These are phyloP conservation scores for Saprolegnia parasitica DNA, from an alignment of 352 stramenopile species.

Conservation along the genomic window DNA sequence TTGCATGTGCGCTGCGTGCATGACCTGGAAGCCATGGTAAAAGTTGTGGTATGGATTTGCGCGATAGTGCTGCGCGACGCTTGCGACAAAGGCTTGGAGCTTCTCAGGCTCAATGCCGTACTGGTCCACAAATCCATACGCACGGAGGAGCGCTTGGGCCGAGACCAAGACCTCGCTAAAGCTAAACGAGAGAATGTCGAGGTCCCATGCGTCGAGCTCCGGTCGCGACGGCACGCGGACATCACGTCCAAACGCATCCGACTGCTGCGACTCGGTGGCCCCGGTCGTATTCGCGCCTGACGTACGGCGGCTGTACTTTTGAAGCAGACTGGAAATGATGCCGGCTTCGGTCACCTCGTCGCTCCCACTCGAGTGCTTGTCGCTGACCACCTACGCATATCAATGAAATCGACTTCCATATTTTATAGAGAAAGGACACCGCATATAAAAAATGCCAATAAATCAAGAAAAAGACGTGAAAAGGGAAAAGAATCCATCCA, in stretches of 20 bases:
- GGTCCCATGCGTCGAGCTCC: constrained; percentile 45
- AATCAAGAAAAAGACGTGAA: no score
- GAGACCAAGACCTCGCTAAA: constrained; percentile 33
- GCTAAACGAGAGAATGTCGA: constrained; percentile 40
- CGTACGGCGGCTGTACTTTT: constrained; percentile 47
- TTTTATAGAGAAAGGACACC: no score
- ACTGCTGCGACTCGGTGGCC: not conserved
- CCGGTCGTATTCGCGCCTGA: not conserved
- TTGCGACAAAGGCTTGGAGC: constrained; percentile 51
- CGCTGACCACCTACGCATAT: constrained; percentile 19
- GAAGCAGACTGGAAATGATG: constrained; percentile 56
- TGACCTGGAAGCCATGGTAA: constrained; percentile 66
- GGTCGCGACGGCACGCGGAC: constrained; percentile 14
- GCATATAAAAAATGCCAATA: no score
- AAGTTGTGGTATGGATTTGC: constrained; percentile 74
- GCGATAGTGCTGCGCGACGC: constrained; percentile 56
- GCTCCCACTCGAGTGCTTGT: constrained; percentile 16
- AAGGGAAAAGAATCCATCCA: no score
- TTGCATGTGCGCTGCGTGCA: constrained; percentile 50
- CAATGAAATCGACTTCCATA: no score
- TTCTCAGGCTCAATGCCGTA: constrained; percentile 52
- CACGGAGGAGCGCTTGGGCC: constrained; percentile 47
- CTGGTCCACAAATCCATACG: constrained; percentile 47
- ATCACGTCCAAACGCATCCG: constrained; percentile 22
- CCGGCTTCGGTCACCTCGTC: constrained; percentile 43